Conservation (phyloP, 2,329 filamentous ascomycete genomes). For the Neonectria sp. region DNA sequence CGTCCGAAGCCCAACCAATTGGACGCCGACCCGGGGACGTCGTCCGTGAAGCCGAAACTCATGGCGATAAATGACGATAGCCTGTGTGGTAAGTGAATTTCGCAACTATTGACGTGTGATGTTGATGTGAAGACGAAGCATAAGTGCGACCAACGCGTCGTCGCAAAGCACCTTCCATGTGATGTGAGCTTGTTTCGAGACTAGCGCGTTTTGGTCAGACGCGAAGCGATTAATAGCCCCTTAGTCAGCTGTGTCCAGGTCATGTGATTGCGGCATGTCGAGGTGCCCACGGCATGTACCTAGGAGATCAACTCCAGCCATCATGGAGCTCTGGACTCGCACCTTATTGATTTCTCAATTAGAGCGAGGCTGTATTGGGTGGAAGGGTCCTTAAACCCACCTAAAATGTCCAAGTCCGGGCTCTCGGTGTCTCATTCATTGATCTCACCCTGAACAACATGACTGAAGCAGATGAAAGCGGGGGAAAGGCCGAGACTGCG, state of each 20-base stretch:
- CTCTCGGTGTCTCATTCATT: background rate
- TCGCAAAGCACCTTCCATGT: background rate
- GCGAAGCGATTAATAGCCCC: background rate
- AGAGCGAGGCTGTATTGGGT: background rate
- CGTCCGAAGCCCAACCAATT: slow-evolving; percentile 38
- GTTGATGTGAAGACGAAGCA: background rate
- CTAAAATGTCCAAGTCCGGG: background rate
- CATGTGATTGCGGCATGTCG: background rate
- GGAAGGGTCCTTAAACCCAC: background rate
- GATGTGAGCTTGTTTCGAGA: background rate
- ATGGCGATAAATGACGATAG: slow-evolving; percentile 25
- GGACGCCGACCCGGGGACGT: slow-evolving; percentile 31
- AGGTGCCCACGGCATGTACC: background rate
- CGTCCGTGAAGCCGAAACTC: slow-evolving; percentile 40
- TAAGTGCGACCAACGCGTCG: background rate
- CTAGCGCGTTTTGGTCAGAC: background rate
- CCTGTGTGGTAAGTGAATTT: background rate
- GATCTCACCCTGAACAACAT: background rate
- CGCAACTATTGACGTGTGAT: background rate
- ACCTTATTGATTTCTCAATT: background rate
- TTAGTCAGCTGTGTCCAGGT: background rate
- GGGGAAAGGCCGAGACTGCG: background rate
- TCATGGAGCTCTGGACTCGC: background rate
- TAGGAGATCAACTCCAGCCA: background rate
- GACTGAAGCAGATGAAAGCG: slow-evolving; percentile 1